These are phyloP conservation scores for Penicillium sp. DNA, from an alignment of 2,329 filamentous ascomycete genomes.

Conservation along the genomic window DNA sequence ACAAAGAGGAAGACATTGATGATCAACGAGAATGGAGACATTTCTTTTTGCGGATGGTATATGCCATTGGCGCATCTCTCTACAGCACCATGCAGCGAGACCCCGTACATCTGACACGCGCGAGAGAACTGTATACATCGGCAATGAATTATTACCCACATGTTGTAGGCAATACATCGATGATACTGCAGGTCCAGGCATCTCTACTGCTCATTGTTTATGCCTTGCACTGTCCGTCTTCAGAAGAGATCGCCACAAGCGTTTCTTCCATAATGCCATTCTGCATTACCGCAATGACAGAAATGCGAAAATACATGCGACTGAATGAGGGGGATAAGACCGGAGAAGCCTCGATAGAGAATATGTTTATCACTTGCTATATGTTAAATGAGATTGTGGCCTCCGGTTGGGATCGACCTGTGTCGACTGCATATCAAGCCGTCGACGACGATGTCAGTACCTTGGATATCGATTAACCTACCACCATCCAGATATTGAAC, in stretches of 20 bases:
- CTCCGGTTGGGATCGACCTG: conserved; percentile 33
- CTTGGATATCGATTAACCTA: no score
- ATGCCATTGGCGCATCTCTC: conserved; percentile 32
- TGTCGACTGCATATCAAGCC: conserved; percentile 28
- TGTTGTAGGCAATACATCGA: conserved; percentile 29
- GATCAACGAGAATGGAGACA: conserved; percentile 27
- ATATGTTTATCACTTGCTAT: conserved; percentile 34
- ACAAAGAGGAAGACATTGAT: conserved; percentile 14
- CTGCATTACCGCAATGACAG: conserved; percentile 31
- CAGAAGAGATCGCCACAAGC: conserved; percentile 29
- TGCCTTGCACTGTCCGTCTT: conserved; percentile 31
- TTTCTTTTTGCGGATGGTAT: conserved; percentile 33
- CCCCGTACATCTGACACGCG: conserved; percentile 23
- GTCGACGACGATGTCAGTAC: conserved; percentile 32
- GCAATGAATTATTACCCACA: conserved; percentile 32
- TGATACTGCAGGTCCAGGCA: conserved; percentile 33
- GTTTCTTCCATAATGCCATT: conserved; percentile 34
- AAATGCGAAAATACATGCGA: conserved; percentile 26
- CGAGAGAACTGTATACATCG: conserved; percentile 27
- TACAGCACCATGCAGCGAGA: conserved; percentile 28
- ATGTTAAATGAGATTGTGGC: conserved; percentile 35
- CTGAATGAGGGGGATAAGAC: conserved; percentile 12
- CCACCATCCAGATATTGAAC: background rate
- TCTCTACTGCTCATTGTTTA: conserved; percentile 33
- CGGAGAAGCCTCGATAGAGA: conserved; percentile 25